Evolutionary conservation across 164 flowering plant genomes (phyloP).

Genomic region (Stephania yunnanensis): DNA sequence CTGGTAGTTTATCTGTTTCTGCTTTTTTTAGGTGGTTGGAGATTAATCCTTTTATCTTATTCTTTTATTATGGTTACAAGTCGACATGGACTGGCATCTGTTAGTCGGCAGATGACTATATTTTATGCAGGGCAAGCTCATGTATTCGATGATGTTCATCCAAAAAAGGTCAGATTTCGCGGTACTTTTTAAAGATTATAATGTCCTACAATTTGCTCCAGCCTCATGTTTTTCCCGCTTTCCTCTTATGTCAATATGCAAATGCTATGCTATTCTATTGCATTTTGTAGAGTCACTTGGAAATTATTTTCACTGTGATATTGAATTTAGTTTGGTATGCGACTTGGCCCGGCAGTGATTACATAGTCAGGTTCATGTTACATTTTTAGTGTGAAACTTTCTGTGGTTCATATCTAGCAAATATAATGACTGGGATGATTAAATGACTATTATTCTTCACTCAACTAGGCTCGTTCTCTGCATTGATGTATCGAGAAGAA

Average conservation of each 20-base stretch:
- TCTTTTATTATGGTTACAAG: slow-evolving; percentile 26
- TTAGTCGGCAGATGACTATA: slow-evolving; percentile 81
- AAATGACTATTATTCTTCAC: not conserved
- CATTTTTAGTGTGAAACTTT: not conserved
- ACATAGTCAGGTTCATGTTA: not conserved
- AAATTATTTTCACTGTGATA: not conserved
- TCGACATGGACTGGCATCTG: slow-evolving; percentile 38
- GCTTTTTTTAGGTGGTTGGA: not conserved
- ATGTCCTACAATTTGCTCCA: not conserved
- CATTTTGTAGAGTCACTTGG: not conserved
- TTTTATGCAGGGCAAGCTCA: slow-evolving; percentile 95
- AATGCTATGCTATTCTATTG: not conserved
- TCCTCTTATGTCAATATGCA: not conserved
- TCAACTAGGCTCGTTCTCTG: not conserved
- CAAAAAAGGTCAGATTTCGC: slow-evolving; percentile 56
- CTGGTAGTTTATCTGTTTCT: not conserved
- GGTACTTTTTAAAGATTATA: not conserved
- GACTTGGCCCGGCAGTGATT: not conserved
- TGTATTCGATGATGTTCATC: slow-evolving; percentile 95
- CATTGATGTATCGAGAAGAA: not conserved
- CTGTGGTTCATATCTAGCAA: not conserved
- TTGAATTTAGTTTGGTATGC: not conserved
- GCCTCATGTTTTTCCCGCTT: not conserved
- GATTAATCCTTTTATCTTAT: not conserved
- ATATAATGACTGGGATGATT: not conserved